Evolutionary conservation across 2,329 filamentous ascomycete genomes (phyloP).

Genomic region (Phoma sp.): DNA sequence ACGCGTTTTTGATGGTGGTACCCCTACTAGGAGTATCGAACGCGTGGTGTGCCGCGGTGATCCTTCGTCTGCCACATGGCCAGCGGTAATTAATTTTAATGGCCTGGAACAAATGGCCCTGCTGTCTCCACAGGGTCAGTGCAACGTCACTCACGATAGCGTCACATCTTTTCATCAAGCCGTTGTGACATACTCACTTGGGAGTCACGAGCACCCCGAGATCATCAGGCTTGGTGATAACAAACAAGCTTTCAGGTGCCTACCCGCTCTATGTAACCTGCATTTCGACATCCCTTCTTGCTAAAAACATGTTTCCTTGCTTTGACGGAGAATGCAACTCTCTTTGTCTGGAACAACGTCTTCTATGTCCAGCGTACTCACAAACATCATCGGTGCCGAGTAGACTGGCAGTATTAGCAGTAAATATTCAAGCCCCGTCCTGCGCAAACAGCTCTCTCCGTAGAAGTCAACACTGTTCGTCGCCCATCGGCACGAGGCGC

Average conservation of each 20-base stretch:
- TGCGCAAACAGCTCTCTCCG: background rate
- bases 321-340: background rate
- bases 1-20: background rate
- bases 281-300: no score
- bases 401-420: background rate
- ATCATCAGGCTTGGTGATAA: no score
- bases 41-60: background rate
- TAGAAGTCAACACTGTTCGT: background rate
- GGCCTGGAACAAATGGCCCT: background rate
- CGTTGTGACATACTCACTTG: no score
- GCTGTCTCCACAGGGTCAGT: background rate
- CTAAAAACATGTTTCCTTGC: background rate
- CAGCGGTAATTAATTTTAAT: background rate
- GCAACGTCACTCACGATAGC: background rate
- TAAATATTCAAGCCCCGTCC: background rate
- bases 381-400: background rate
- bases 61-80: background rate
- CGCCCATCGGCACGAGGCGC: background rate
- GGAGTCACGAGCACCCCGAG: no score
- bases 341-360: background rate
- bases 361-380: background rate
- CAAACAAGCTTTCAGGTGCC: no score
- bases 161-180: background rate
- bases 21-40: no score
- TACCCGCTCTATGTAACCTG: background rate